Conservation (phyloP, 2,329 filamentous ascomycete species). For the Curvularia sp. region DNA sequence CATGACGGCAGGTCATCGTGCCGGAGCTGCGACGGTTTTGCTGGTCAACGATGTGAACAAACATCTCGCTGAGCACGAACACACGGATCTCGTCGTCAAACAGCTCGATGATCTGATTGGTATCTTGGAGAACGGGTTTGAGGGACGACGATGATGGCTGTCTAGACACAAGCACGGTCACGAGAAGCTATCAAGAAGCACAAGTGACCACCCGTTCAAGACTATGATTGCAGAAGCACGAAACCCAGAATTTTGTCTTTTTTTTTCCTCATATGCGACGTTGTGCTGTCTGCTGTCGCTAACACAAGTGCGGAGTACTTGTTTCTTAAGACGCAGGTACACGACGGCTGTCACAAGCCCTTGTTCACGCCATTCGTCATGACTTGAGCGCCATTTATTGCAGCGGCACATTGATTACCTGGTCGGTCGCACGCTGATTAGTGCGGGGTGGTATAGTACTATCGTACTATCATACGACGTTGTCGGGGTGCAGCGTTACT, state of each 20-base stretch:
- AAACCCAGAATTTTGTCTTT: background rate
- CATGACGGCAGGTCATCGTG: conserved; percentile 83
- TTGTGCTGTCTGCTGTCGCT: background rate
- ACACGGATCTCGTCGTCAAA: conserved; percentile 77
- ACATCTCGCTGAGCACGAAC: conserved; percentile 71
- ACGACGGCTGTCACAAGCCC: background rate
- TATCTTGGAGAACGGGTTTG: conserved; percentile 78
- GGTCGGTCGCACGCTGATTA: background rate
- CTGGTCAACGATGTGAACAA: conserved; percentile 83
- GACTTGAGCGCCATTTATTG: background rate
- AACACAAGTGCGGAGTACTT: conserved; percentile 13
- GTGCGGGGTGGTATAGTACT: background rate
- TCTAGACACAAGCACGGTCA: conserved; percentile 33
- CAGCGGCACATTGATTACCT: background rate
- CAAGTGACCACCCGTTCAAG: background rate
- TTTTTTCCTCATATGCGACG: background rate
- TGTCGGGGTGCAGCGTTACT: background rate
- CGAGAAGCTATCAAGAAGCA: conserved; percentile 19
- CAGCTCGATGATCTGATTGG: conserved; percentile 76
- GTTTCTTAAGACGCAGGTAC: conserved; percentile 3
- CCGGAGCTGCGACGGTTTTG: conserved; percentile 89
- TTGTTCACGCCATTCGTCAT: background rate
- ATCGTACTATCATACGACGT: background rate
- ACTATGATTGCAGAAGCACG: too few relatives aligned
- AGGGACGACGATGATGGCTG: conserved; percentile 55